A percentile compares a stretch with the other conserved stretches of the same genome.
These are phyloP conservation scores for Tuber magnatum DNA, from an alignment of 495 filamentous ascomycete species.

Conservation along the genomic window DNA sequence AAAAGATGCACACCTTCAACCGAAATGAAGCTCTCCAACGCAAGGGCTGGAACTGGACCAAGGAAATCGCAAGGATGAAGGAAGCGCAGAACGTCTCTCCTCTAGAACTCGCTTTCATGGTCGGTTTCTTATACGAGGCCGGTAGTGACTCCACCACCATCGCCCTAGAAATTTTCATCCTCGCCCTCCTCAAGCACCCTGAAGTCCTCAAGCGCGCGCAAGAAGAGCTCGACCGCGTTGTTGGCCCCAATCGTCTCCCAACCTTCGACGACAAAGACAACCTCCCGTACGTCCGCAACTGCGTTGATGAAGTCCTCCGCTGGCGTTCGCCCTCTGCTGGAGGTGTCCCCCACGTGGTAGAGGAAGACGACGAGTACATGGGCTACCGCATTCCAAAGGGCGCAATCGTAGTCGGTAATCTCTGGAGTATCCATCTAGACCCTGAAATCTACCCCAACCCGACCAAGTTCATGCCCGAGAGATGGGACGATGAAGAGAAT, in stretches of 20 bases:
- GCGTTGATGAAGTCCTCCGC: slow-evolving; percentile 38
- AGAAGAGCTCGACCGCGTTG: slow-evolving; percentile 40
- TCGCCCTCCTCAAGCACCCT: slow-evolving; percentile 37
- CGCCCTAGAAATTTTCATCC: slow-evolving; percentile 36
- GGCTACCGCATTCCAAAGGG: not conserved
- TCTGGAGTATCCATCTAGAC: slow-evolving; percentile 31
- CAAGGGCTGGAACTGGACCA: slow-evolving; percentile 1
- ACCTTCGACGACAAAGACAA: slow-evolving; percentile 32
- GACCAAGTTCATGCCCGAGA: slow-evolving; percentile 35
- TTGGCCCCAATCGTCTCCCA: slow-evolving; percentile 37
- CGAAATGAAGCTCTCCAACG: not conserved
- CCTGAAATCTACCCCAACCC: slow-evolving; percentile 32
- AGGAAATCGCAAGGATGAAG: slow-evolving; percentile 1
- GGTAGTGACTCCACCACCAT: slow-evolving; percentile 53
- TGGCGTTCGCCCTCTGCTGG: slow-evolving; percentile 31
- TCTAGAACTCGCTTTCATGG: slow-evolving; percentile 41
- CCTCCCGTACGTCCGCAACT: slow-evolving; percentile 38
- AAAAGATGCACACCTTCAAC: not conserved
- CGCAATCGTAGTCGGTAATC: not conserved
- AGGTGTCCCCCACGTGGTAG: slow-evolving; percentile 41
- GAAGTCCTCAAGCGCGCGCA: slow-evolving; percentile 38
- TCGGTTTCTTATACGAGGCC: slow-evolving; percentile 51
- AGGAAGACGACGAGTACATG: slow-evolving; percentile 41
- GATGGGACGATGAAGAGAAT: slow-evolving; percentile 12
- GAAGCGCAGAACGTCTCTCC: not conserved